These are phyloP conservation scores for Parathielavia appendiculata DNA, from an alignment of 495 filamentous ascomycete species.

Conservation along the genomic window DNA sequence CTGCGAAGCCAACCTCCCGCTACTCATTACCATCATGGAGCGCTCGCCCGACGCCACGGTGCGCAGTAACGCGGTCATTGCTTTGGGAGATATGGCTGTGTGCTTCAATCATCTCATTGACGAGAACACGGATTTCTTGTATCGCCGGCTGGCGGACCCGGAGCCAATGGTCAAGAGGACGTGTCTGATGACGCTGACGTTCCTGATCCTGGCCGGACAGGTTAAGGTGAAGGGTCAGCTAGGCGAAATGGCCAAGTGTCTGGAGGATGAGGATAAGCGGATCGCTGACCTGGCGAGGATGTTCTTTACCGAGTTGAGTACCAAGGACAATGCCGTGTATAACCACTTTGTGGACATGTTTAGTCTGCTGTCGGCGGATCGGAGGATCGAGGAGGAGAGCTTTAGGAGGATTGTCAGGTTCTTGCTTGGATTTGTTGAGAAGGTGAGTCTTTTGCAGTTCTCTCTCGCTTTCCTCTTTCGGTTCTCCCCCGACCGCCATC, in stretches of 20 bases:
- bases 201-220: slow-evolving; percentile 93
- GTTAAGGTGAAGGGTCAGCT: slow-evolving; percentile 99
- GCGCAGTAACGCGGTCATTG: slow-evolving; percentile 92
- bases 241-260: slow-evolving; percentile 97
- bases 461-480: background rate
- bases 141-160: slow-evolving; percentile 81
- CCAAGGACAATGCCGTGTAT: slow-evolving; percentile 98
- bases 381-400: slow-evolving; percentile 72
- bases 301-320: slow-evolving; percentile 97
- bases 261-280: slow-evolving; percentile 89
- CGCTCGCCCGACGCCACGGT: slow-evolving; percentile 83
- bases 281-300: slow-evolving; percentile 91
- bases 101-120: slow-evolving; percentile 99
- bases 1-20: slow-evolving; percentile 86
- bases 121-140: slow-evolving; percentile 97
- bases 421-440: slow-evolving; percentile 91
- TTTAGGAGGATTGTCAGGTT: slow-evolving; percentile 86
- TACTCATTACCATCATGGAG: slow-evolving; percentile 97
- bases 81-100: slow-evolving; percentile 96
- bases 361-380: slow-evolving; percentile 77
- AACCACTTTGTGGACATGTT: slow-evolving; percentile 99
- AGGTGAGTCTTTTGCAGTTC: slow-evolving; percentile 53
- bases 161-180: slow-evolving; percentile 92
- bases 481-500: no score
- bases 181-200: slow-evolving; percentile 97